Evolutionary conservation across 306 rosid genomes (phyloP).

Genomic region (Corylus avellana): DNA sequence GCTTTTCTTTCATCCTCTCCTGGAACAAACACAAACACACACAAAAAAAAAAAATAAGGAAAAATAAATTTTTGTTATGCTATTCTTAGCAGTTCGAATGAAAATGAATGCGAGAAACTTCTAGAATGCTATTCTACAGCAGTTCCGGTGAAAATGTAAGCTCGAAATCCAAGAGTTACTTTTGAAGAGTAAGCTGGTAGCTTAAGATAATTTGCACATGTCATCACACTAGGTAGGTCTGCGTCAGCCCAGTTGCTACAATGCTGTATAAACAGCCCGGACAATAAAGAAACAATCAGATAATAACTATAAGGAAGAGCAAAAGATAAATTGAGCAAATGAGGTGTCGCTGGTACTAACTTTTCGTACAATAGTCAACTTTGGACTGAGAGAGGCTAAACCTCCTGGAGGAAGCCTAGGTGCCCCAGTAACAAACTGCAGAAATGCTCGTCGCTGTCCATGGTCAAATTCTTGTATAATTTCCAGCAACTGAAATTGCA

Average conservation of each 20-base stretch:
- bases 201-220: constrained; percentile 98
- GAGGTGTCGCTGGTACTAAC: constrained; percentile 29
- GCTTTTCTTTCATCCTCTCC: constrained; percentile 93
- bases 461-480: constrained; percentile 68
- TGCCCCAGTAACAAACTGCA: constrained; percentile 96
- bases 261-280: constrained; percentile 53
- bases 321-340: not conserved
- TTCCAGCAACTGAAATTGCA: constrained; percentile 73
- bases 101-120: not conserved
- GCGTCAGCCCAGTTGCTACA: constrained; percentile 63
- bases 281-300: constrained; percentile 16
- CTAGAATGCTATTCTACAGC: not conserved
- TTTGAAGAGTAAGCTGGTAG: constrained; percentile 93
- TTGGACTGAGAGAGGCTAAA: constrained; percentile 92
- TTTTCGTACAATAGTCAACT: constrained; percentile 92
- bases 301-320: not conserved
- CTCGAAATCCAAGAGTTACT: constrained; percentile 41
- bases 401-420: constrained; percentile 98
- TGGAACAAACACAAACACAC: constrained; percentile 35
- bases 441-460: constrained; percentile 75
- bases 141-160: not conserved
- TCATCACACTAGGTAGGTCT: constrained; percentile 98
- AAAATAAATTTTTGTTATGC: not conserved
- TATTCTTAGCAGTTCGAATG: not conserved
- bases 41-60: not conserved